Evolutionary conservation across 208 protist species (phyloP).

Genomic region (Leishmania mexicana): DNA sequence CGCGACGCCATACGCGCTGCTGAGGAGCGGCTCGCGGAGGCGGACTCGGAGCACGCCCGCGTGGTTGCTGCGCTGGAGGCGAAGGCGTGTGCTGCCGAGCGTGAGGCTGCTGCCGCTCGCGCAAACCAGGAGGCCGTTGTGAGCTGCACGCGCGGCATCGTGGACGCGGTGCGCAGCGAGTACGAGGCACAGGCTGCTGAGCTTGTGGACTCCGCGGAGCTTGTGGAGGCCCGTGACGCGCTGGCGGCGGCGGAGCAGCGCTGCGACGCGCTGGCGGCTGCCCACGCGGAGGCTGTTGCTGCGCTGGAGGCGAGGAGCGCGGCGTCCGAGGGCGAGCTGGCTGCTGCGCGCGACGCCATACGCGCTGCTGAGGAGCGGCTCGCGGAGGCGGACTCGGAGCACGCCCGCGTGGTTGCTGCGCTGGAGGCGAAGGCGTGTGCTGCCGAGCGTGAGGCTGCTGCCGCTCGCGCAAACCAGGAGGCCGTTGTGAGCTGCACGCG

Average conservation of each 20-base stretch:
- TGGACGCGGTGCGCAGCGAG: slow-evolving; percentile 4
- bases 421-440: slow-evolving; percentile 23
- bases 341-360: not conserved
- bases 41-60: not conserved
- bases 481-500: slow-evolving; percentile 2
- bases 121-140: slow-evolving; percentile 5
- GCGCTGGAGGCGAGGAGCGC: not conserved
- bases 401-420: not conserved
- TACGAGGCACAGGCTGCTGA: not conserved
- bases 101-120: not conserved
- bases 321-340: slow-evolving; percentile 17
- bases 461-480: slow-evolving; percentile 1
- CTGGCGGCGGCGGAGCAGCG: slow-evolving; percentile 8
- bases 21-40: not conserved
- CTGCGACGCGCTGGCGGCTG: slow-evolving; percentile 10
- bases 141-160: not conserved
- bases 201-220: too few relatives aligned
- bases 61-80: slow-evolving; percentile 13
- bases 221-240: not conserved
- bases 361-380: too few relatives aligned
- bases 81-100: not conserved
- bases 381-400: not conserved
- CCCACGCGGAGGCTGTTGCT: not conserved
- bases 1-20: not conserved
- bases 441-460: slow-evolving; percentile 15